Conservation (phyloP, 257 asterid genomes). For the Plantago ovata region DNA sequence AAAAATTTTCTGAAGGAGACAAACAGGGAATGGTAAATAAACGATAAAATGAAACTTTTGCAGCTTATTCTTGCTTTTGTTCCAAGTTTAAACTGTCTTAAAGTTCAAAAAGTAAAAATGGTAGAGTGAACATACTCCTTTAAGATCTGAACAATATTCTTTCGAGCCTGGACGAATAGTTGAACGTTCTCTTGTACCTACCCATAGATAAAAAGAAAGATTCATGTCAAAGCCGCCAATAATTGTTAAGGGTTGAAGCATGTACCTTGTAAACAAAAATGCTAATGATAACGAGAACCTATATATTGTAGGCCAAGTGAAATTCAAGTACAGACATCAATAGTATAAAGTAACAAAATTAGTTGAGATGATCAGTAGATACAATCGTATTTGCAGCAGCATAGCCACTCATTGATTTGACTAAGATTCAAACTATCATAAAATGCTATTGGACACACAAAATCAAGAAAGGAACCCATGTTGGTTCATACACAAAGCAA, state of each 20-base stretch:
- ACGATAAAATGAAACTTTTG: too few relatives aligned
- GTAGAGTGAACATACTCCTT: conserved; percentile 53
- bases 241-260: conserved; percentile 13
- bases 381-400: too few relatives aligned
- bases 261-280: conserved; percentile 1
- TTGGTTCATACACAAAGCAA: not conserved
- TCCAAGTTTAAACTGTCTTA: too few relatives aligned
- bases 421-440: not conserved
- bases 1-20: too few relatives aligned
- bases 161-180: conserved; percentile 69
- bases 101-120: not conserved
- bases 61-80: too few relatives aligned
- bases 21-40: too few relatives aligned
- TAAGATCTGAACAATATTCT: conserved; percentile 48
- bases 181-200: conserved; percentile 68
- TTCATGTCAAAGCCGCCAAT: conserved; percentile 19
- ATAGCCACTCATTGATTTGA: conserved; percentile 1
- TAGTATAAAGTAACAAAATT: not conserved
- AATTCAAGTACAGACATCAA: conserved; percentile 4
- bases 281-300: conserved; percentile 3
- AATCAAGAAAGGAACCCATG: not conserved
- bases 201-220: conserved; percentile 25
- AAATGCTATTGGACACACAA: not conserved
- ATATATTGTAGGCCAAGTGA: conserved; percentile 13
- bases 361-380: too few relatives aligned